Evolutionary conservation across 352 stramenopile genomes (phyloP), one percentile per base, ranked within the genome.

Genomic region (Phytophthora melonis): DNA sequence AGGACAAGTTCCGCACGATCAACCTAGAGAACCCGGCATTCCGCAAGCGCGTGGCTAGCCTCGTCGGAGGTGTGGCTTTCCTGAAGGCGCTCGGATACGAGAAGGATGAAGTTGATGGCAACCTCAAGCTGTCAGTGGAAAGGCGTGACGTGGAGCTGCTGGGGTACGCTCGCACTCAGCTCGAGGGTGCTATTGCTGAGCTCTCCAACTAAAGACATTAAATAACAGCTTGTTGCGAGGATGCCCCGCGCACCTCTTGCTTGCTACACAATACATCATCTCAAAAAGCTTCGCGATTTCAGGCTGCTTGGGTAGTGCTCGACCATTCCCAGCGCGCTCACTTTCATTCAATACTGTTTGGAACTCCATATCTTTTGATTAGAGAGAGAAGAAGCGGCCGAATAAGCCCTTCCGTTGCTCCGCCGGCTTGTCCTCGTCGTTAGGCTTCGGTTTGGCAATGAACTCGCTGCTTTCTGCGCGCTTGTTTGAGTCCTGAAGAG

Each of bases 1-100:
- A 97, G 53, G 89, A 97, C 5, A 98, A 98, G 66, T 98, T 97
- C 77, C 89, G 90, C 11, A 89, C 83, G 19, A 97, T 98, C 71
- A 98, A 97, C 74, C 58, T 97, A 30, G 90, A 97, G 47, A 98
- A 98, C 58, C 71, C 88, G 6, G 93, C 93, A 25, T 98, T 98
- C 74, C 93, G 94, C 60, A 94, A 95, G 72, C 91, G 93, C 16
- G 92, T 98, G 49, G 87, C 83, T 30, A 89, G 84, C 53, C 80
- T 98, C 8, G 77, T 96, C 21, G 93, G 93, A 21, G 93, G 93
- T 54, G 76, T 96, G 25, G 83, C 87, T 16, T 88, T 98, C 43
- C 79, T 98, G 32, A 95, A 95, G 64, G 84, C 81, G 21, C 58
- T 97, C 6, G 93, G 93, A n/a, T 98, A 97, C 78, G 87, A 86